Percentiles rank a stretch among this genome's conserved stretches.
phyloP scores from a whole-genome alignment of 139 green algal species.

The Nannochloris sp. region DNA sequence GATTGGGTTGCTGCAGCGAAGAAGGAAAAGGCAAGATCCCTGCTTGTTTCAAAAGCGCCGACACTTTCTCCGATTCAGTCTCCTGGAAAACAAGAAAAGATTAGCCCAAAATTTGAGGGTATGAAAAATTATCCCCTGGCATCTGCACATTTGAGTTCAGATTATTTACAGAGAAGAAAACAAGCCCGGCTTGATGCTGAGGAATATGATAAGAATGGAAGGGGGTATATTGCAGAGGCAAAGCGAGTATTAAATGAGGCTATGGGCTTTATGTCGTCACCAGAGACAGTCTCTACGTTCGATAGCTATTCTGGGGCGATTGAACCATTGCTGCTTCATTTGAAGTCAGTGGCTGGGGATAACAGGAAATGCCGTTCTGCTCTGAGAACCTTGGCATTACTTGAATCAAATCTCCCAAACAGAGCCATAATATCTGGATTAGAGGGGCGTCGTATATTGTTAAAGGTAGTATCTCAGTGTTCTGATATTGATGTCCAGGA shows the following conservation, averaged over 20 bases:
- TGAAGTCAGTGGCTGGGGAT: constrained; percentile 14
- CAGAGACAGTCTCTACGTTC: not conserved
- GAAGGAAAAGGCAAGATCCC: not conserved
- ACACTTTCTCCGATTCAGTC: too few relatives aligned
- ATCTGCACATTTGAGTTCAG: not conserved
- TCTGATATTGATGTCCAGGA: constrained; percentile 16
- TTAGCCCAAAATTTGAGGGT: too few relatives aligned
- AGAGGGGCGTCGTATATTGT: constrained; percentile 20
- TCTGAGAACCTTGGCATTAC: constrained; percentile 22
- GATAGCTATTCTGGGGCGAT: constrained; percentile 27
- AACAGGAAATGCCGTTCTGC: constrained; percentile 10
- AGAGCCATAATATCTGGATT: constrained; percentile 9
- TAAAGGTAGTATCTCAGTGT: constrained; percentile 10
- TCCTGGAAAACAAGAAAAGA: too few relatives aligned
- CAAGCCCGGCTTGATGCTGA: not conserved
- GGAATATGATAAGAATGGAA: not conserved
- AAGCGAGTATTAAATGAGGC: constrained; percentile 26
- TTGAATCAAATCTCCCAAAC: constrained; percentile 33
- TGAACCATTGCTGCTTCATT: constrained; percentile 25
- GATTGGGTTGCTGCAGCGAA: not conserved
- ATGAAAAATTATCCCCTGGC: not conserved
- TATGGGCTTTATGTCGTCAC: constrained; percentile 1
- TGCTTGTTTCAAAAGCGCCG: not conserved
- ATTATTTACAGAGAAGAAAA: not conserved
- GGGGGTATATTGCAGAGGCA: constrained; percentile 30